Conservation (phyloP, 1,139 yeast genomes). For the Saccharomyces hybrid region DNA sequence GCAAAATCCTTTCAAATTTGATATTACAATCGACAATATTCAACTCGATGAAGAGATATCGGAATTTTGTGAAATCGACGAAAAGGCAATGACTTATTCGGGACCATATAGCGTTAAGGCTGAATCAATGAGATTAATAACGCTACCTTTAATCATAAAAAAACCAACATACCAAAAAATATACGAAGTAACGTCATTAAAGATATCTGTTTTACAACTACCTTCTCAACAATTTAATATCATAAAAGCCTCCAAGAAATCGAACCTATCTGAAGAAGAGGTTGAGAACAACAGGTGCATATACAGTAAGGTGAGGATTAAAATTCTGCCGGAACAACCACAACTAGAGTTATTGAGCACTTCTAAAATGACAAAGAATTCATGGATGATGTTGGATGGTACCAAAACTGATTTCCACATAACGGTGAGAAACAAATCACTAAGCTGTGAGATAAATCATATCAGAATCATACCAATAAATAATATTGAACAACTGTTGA, state of each 20-base stretch:
- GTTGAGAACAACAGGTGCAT: conserved; percentile 5
- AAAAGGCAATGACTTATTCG: conserved; percentile 12
- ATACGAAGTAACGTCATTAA: conserved; percentile 37
- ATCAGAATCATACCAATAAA: conserved; percentile 20
- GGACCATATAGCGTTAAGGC: conserved; percentile 36
- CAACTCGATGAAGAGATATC: conserved; percentile 35
- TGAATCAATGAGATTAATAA: conserved; percentile 35
- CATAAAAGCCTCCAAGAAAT: conserved; percentile 5
- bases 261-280: not conserved
- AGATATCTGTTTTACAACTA: conserved; percentile 43
- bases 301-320: conserved; percentile 10
- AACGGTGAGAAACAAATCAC: conserved; percentile 44
- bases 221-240: conserved; percentile 25
- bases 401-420: conserved; percentile 50
- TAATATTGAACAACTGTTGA: conserved; percentile 23
- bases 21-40: conserved; percentile 53
- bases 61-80: conserved; percentile 27
- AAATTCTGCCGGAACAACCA: conserved; percentile 29
- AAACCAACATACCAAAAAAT: conserved; percentile 34
- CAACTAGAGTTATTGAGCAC: conserved; percentile 22
- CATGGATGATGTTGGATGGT: conserved; percentile 66
- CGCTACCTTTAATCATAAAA: conserved; percentile 40
- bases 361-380: conserved; percentile 19
- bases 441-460: conserved; percentile 23
- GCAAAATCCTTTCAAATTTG: conserved; percentile 79